These are phyloP conservation scores for Quercus wislizeni DNA, from an alignment of 306 rosid species.

Conservation along the genomic window DNA sequence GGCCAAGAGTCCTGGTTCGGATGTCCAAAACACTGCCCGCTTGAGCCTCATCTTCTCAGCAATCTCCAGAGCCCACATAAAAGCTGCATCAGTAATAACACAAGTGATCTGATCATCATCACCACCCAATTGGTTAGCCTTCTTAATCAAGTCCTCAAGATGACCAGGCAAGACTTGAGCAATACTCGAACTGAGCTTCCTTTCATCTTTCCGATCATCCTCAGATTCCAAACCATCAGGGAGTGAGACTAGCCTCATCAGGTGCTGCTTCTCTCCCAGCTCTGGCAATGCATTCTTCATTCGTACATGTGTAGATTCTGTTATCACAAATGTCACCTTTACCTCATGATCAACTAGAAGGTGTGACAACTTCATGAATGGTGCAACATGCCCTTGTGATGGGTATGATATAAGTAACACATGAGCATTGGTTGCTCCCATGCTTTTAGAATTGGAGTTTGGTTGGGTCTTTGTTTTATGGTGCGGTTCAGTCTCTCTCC, in stretches of 20 bases:
- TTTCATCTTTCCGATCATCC: conserved; percentile 29
- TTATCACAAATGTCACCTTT: conserved; percentile 41
- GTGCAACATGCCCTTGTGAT: conserved; percentile 44
- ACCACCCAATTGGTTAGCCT: not conserved
- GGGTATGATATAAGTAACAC: conserved; percentile 35
- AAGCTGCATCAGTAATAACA: conserved; percentile 18
- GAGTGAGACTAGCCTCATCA: not conserved
- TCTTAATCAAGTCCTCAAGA: conserved; percentile 27
- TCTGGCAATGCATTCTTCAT: conserved; percentile 1
- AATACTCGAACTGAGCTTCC: conserved; percentile 3
- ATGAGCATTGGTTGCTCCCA: conserved; percentile 17
- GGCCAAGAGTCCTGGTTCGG: conserved; percentile 35
- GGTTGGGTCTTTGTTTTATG: no score
- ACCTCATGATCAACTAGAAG: conserved; percentile 31
- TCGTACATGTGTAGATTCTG: conserved; percentile 29
- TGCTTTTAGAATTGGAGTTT: no score
- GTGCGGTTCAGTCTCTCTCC: no score
- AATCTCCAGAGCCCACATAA: conserved; percentile 36
- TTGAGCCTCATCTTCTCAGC: conserved; percentile 26
- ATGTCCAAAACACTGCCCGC: conserved; percentile 45
- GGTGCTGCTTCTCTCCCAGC: no score
- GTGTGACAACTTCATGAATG: conserved; percentile 34
- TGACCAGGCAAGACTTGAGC: conserved; percentile 21
- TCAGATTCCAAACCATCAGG: conserved; percentile 37
- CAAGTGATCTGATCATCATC: conserved; percentile 16